These are phyloP conservation scores for Colletotrichum navitas DNA, from an alignment of 2,329 filamentous ascomycete genomes.

Conservation along the genomic window DNA sequence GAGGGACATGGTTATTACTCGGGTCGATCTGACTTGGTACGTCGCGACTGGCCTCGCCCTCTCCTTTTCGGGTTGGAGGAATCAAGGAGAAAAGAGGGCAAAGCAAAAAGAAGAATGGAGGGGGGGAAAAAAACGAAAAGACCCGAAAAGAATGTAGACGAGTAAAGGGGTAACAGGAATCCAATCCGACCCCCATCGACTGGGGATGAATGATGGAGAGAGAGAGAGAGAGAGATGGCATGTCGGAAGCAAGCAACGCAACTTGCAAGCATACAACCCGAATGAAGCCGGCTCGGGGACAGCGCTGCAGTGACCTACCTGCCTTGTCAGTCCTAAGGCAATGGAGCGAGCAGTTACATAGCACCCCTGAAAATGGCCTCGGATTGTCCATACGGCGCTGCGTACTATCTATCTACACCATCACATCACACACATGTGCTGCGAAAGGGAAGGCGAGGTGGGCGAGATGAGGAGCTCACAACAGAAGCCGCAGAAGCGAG, in stretches of 20 bases:
- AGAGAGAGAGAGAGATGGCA: not conserved
- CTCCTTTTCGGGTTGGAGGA: not conserved
- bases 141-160: not conserved
- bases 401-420: not conserved
- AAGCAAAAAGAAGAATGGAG: not conserved
- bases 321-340: conserved; percentile 17
- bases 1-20: conserved; percentile 1
- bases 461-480: conserved; percentile 24
- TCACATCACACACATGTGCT: not conserved
- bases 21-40: not conserved
- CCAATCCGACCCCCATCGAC: conserved; percentile 1
- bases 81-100: not conserved
- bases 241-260: not conserved
- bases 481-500: conserved; percentile 32
- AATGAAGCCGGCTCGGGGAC: not conserved
- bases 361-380: not conserved
- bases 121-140: not conserved
- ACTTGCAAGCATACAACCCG: not conserved
- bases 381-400: conserved; percentile 3
- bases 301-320: conserved; percentile 5
- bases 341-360: conserved; percentile 2
- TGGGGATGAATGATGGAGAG: not conserved
- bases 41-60: not conserved
- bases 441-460: conserved; percentile 23
- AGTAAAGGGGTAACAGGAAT: conserved; percentile 21